Percentiles rank a stretch among this genome's conserved stretches.
Conservation (phyloP, 148 eudicot species). For the Chenopodium album region DNA sequence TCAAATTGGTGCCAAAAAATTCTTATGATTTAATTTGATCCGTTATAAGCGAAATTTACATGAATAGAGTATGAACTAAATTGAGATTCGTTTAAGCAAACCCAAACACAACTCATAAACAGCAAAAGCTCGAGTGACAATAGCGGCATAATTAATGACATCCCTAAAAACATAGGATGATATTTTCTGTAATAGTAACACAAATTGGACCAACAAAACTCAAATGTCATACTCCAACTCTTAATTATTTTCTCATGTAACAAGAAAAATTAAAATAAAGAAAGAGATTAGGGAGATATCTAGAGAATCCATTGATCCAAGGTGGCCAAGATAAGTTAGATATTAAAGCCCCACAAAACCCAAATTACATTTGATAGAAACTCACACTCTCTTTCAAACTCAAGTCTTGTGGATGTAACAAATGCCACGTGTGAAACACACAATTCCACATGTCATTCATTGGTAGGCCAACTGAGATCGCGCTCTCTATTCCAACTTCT, state of each 20-base stretch:
- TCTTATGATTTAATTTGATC: too few species aligned
- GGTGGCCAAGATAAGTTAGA: conserved; percentile 25
- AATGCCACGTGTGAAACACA: conserved; percentile 33
- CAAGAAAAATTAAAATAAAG: neutral
- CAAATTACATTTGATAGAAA: neutral
- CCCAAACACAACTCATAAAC: too few species aligned
- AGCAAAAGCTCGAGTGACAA: too few species aligned
- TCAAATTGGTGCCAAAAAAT: too few species aligned
- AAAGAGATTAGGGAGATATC: conserved; percentile 13
- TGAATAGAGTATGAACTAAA: too few species aligned
- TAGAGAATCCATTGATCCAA: conserved; percentile 13
- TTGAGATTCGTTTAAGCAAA: too few species aligned
- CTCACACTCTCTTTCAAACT: neutral
- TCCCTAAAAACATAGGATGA: neutral
- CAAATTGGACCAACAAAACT: neutral
- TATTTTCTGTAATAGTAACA: neutral
- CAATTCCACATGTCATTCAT: conserved; percentile 51
- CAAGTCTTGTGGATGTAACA: conserved; percentile 33
- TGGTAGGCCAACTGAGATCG: conserved; percentile 54
- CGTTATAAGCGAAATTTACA: too few species aligned
- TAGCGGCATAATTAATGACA: too few species aligned
- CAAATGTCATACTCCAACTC: neutral
- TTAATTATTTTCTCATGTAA: neutral
- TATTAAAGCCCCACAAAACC: conserved; percentile 10
- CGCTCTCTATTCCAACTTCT: conserved; percentile 38